Conservation (phyloP, 2,329 filamentous ascomycete species). For the Colletotrichum higginsianum region DNA sequence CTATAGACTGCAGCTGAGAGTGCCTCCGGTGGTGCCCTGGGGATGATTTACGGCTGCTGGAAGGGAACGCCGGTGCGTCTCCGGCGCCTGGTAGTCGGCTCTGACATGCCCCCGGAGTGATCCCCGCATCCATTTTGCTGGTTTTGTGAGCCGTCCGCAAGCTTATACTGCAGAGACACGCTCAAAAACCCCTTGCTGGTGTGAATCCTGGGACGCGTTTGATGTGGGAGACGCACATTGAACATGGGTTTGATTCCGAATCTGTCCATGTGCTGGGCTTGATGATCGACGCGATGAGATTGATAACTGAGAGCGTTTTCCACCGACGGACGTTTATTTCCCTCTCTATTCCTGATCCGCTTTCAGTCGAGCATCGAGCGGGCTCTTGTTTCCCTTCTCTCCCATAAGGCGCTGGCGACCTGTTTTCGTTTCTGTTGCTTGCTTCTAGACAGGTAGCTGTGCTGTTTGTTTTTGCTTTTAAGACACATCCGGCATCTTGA, state of each 20-base stretch:
- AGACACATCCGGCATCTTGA: neutral
- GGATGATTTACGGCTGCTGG: neutral
- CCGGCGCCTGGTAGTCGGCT: neutral
- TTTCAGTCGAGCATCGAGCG: constrained; percentile 12
- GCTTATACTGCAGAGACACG: neutral
- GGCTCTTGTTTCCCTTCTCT: constrained; percentile 14
- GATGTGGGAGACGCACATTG: constrained; percentile 27
- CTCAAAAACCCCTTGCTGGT: constrained; percentile 17
- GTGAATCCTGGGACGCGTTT: constrained; percentile 24
- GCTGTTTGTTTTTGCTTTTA: constrained; percentile 28
- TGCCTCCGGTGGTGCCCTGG: neutral
- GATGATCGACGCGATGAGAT: constrained; percentile 14
- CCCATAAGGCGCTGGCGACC: constrained; percentile 26
- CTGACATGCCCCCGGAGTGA: neutral
- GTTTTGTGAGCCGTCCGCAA: neutral
- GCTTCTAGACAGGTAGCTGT: constrained; percentile 28
- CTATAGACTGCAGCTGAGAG: neutral
- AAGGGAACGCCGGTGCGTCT: neutral
- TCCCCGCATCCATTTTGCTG: constrained; percentile 6
- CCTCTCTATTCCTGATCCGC: neutral
- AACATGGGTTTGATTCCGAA: constrained; percentile 1
- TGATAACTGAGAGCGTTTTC: constrained; percentile 24
- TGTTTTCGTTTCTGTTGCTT: neutral
- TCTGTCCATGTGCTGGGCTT: constrained; percentile 13
- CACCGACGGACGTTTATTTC: neutral